Base-by-base conservation (phyloP, 208 protist species). In the Trypanosoma avium region DNA sequence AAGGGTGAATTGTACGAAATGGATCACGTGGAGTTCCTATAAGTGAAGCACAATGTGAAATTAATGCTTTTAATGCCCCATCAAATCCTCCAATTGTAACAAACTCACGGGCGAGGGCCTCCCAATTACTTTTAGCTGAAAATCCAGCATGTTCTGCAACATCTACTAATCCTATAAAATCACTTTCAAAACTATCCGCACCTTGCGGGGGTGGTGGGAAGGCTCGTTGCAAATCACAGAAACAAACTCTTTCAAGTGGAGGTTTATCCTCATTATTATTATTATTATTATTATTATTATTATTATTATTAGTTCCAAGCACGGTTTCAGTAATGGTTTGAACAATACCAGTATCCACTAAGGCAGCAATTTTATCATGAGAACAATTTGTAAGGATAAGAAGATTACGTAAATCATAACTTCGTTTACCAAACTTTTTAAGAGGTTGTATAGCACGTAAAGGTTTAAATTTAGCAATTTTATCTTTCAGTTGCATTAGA, bases 281-380 rank as follows among this genome's bases (percentile, higher is more conserved):
- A 32, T 70, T 19, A 19, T n/a, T n/a, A n/a, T n/a, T n/a, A n/a
- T 61, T 64, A 35, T 26, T 47, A 15, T 60, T 57, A 6, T 65
- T 49, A 17, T 45, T 50, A 17, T 5, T 42, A 32, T 70, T 19
- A 19, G 26, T 52, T 15, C 82, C 82, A 15, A 95, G 76, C 17
- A 93, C 70, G 4, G 78, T 70, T 29, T 88, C 68, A 32, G 81
- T 75, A 52, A 95, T 81, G n/a, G 76, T 67, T 4, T 67, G 71
- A 17, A 93, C 59, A 27, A 95, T 70, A 7, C 86, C 90, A 1
- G 84, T 84, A 61, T 95, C 90, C 10, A 95, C 85, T 1, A 95
- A 70, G 32, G 80, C 56, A 62, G 86, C 75, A 32, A 93, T 63
- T 49, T 73, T 70, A 35, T 95, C 90, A 49, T 89, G 77, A 4